Conservation (phyloP, 495 filamentous ascomycete genomes). For the Neohortaea acidophila region DNA sequence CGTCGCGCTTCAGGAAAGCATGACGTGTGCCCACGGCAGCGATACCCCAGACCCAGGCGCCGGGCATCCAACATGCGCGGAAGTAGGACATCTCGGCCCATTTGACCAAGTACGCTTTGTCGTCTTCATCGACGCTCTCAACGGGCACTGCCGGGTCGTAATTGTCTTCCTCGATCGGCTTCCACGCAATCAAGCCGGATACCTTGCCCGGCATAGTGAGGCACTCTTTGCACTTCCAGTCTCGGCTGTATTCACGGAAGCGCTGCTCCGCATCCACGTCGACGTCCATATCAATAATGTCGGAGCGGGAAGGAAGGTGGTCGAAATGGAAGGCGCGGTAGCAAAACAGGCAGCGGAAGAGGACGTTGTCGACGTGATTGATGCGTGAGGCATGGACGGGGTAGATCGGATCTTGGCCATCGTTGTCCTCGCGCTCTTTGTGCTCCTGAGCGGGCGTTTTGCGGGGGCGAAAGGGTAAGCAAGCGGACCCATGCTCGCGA, state of each 20-base stretch:
- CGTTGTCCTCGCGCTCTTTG: conserved; percentile 58
- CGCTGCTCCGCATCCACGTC: conserved; percentile 32
- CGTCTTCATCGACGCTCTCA: conserved; percentile 47
- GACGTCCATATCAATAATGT: conserved; percentile 29
- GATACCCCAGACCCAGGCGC: conserved; percentile 80
- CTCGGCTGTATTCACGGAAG: conserved; percentile 44
- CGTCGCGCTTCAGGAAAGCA: conserved; percentile 57
- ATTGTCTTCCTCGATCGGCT: conserved; percentile 40
- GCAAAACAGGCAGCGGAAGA: conserved; percentile 67
- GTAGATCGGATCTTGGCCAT: conserved; percentile 59
- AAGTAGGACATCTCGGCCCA: conserved; percentile 69
- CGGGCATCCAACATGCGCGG: conserved; percentile 69
- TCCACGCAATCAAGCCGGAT: conserved; percentile 69
- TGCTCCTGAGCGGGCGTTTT: conserved; percentile 69
- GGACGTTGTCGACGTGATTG: conserved; percentile 57
- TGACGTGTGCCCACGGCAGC: conserved; percentile 45
- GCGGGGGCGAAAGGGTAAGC: conserved; percentile 50
- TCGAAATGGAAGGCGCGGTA: conserved; percentile 67
- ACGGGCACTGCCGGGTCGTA: conserved; percentile 34
- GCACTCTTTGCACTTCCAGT: conserved; percentile 70
- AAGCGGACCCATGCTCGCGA: conserved; percentile 43
- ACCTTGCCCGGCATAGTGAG: conserved; percentile 42
- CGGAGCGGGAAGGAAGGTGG: conserved; percentile 45
- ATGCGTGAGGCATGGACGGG: conserved; percentile 44
- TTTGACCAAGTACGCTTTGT: conserved; percentile 83